Base-by-base conservation (phyloP, 2,329 filamentous ascomycete species). In the Nemania sp. region DNA sequence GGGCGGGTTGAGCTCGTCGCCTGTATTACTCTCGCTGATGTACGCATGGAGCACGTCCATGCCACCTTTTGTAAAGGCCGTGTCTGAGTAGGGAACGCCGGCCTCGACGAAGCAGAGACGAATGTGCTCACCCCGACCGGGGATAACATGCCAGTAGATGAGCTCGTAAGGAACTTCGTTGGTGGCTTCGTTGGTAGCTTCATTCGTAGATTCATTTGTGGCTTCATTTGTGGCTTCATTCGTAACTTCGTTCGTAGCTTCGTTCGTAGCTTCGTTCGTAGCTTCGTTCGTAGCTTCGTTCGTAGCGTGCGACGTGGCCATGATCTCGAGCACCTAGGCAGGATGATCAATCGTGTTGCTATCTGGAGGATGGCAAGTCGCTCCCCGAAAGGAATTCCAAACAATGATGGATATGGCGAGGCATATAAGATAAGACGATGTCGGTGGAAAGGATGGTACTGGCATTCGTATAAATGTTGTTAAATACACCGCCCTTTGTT, bases 61-160 rank as follows among this genome's bases (percentile, higher is more conserved):
- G 22, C 27, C 35, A 24, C 29, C 32, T n/a, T 55, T 27, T 13
- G 72, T 74, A n/a, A 80, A 66, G 10, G 84, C 82, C 2, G 83
- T 80, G 79, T 94, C 91, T 47, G 78, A 86, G 82, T 92, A 94
- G 3, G 85, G 77, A 1, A 86, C 86, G 20, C 85, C 84, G 15
- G 89, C 84, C 57, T 91, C 90, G 80, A 93, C 92, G 73, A 94
- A 87, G 27, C 84, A 84, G 20, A 94, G 86, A 18, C 92, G 90
- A 75, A 93, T 81, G 77, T 88, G 88, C 76, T 94, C 92, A 70
- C 89, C 92, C 51, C 92, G 89, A 41, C 92, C 92, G 32, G 92
- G 92, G 20, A 93, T 80, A 20, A 78, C 80, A 24, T 89, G 89
- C 85, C 90, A 92, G 84, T 93, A 93, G 76, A 92, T 82, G 66